phyloP scores from a whole-genome alignment of 140 eudicot species.

The Bidens hawaiensis region DNA sequence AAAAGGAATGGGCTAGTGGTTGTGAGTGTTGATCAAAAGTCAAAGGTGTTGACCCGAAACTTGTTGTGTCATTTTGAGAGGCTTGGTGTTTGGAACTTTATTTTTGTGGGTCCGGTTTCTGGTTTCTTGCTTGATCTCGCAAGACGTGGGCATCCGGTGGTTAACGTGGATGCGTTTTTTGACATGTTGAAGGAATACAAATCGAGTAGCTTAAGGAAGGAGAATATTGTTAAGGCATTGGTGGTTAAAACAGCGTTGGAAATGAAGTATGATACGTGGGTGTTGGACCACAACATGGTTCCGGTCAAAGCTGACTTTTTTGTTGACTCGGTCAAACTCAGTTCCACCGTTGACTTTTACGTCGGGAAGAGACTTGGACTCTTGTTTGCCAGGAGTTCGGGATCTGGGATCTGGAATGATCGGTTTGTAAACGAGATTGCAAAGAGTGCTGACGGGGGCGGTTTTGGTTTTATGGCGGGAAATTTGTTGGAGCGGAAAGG shows the following conservation, averaged over 20 bases:
- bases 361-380: slow-evolving; percentile 38
- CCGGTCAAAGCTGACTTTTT: slow-evolving; percentile 41
- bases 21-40: slow-evolving; percentile 39
- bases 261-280: slow-evolving; percentile 46
- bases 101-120: slow-evolving; percentile 51
- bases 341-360: slow-evolving; percentile 40
- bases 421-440: slow-evolving; percentile 36
- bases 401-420: slow-evolving; percentile 50
- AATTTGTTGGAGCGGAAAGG: slow-evolving; percentile 42
- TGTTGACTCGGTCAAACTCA: slow-evolving; percentile 27
- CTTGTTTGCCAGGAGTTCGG: slow-evolving; percentile 49
- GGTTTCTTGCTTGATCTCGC: slow-evolving; percentile 64
- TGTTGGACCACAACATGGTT: slow-evolving; percentile 46
- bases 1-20: slow-evolving; percentile 47
- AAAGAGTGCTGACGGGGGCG: slow-evolving; percentile 12
- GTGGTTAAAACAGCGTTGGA: slow-evolving; percentile 53
- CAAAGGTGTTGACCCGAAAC: slow-evolving; percentile 47
- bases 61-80: slow-evolving; percentile 80
- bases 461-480: slow-evolving; percentile 31
- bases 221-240: slow-evolving; percentile 44
- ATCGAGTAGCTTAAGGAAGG: slow-evolving; percentile 29
- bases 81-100: slow-evolving; percentile 54
- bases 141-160: slow-evolving; percentile 80
- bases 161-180: slow-evolving; percentile 43
- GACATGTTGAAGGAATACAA: slow-evolving; percentile 28